Evolutionary conservation across 2,329 filamentous ascomycete genomes (phyloP).

Genomic region (Stachybotrys chlorohalonatus): DNA sequence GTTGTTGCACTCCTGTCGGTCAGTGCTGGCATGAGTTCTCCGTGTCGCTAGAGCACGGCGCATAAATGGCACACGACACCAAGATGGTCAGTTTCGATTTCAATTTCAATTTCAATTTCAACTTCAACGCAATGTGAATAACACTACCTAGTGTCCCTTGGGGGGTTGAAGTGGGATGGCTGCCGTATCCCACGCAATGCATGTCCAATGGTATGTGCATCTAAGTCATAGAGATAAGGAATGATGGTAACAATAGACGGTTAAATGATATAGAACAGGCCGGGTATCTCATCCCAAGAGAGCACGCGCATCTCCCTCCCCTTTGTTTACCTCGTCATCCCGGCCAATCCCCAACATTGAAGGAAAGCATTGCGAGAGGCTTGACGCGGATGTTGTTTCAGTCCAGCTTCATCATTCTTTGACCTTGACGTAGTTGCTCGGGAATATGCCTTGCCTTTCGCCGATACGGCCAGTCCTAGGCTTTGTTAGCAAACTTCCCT

Average conservation of each 20-base stretch:
- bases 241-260: not conserved
- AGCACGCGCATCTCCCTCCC: not conserved
- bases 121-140: not conserved
- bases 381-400: not conserved
- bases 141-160: not conserved
- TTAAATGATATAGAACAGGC: not conserved
- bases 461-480: constrained; percentile 80
- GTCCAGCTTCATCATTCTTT: constrained; percentile 29
- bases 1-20: not conserved
- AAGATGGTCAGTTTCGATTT: too few relatives aligned
- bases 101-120: too few relatives aligned
- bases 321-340: not conserved
- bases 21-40: too few relatives aligned
- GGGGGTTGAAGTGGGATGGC: not conserved
- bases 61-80: too few relatives aligned
- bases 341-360: not conserved
- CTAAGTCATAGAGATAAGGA: not conserved
- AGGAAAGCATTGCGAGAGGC: not conserved
- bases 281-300: not conserved
- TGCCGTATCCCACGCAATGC: not conserved
- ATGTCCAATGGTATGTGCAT: not conserved
- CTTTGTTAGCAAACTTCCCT: not conserved
- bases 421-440: constrained; percentile 70
- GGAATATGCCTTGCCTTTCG: constrained; percentile 81
- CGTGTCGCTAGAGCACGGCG: too few relatives aligned